Conservation (phyloP, 192 early-diverging fungal genomes). For the Coemansia interrupta region DNA sequence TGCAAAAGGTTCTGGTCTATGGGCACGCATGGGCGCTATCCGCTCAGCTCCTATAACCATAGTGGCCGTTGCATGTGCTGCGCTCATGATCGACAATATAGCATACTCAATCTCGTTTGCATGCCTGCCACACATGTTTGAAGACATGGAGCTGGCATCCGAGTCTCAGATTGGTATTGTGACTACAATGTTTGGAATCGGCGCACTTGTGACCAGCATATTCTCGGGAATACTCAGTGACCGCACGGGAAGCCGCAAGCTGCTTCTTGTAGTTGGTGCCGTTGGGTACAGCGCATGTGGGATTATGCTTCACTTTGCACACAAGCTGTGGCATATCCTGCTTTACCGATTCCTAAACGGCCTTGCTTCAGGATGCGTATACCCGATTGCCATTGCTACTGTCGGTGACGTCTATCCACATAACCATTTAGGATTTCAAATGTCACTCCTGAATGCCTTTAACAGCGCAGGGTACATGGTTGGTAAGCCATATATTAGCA, state of each 20-base stretch:
- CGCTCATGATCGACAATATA: conserved; percentile 35
- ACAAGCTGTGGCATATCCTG: conserved; percentile 39
- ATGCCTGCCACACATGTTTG: conserved; percentile 43
- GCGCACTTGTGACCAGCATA: conserved; percentile 33
- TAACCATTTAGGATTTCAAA: conserved; percentile 38
- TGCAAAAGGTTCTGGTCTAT: too few species aligned
- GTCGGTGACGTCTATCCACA: conserved; percentile 43
- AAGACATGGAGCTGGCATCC: conserved; percentile 41
- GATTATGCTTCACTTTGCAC: conserved; percentile 28
- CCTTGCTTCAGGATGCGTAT: conserved; percentile 38
- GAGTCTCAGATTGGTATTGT: conserved; percentile 34
- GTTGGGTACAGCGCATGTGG: conserved; percentile 26
- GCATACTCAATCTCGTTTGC: conserved; percentile 42
- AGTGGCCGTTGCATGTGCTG: conserved; percentile 28
- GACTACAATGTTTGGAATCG: conserved; percentile 39
- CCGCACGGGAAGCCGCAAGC: conserved; percentile 30
- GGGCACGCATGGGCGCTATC: not conserved
- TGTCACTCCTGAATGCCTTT: conserved; percentile 32
- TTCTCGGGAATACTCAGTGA: conserved; percentile 40
- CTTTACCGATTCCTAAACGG: conserved; percentile 42
- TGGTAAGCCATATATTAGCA: conserved; percentile 9
- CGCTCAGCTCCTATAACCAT: conserved; percentile 25
- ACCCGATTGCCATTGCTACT: conserved; percentile 27
- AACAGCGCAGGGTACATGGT: conserved; percentile 34
- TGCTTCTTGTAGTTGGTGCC: conserved; percentile 28